Base-by-base conservation (phyloP, 495 filamentous ascomycete species). In the Xylaria flabelliformis region DNA sequence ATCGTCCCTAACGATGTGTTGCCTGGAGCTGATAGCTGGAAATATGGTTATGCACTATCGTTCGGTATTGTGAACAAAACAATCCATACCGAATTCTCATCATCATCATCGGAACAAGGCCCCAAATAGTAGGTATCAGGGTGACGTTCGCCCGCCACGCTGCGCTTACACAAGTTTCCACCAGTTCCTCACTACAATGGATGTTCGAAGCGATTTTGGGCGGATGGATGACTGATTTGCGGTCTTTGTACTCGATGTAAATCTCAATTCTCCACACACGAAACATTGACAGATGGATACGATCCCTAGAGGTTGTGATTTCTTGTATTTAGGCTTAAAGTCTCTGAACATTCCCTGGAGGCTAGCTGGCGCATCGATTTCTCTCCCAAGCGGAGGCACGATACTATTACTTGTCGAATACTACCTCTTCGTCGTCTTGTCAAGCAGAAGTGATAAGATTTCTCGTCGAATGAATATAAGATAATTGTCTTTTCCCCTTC, bases 1-100 rank as follows among this genome's bases (percentile, higher is more conserved):
- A 79, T 78, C 41, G 17, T 46, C 1, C 63, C 66, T 5, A 67
- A 69, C 17, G 29, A 66, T 1, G 48, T 78, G 19, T 51, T 70
- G 4, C 21, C 48, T 0, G 78, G 78, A n/a, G 78, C 78, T 1
- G 78, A 78, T 42, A 75, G 70, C 64, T 79, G 76, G 78, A 77
- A 74, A 51, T 72, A 79, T 36, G 78, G 78, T 13, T 79, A 56
- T 46, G 72, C 74, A 24, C 32, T 79, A 36, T 69, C 74, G 8
- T 64, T 78, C 26, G 78, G 73, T 9, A 26, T 79, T 42, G 71
- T 76, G 32, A 79, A 79, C 29, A 61, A 5, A 21, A 61, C 58
- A 21, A 4, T 61, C 53, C 17, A 56, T 26, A 32, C 53, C 26
- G 53, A 56, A 56, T 56, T 56, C 53, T 12, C 53, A 56, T 32